Evolutionary conservation across 805 yeast species (phyloP).

Genomic region (Kuraishia capsulata): DNA sequence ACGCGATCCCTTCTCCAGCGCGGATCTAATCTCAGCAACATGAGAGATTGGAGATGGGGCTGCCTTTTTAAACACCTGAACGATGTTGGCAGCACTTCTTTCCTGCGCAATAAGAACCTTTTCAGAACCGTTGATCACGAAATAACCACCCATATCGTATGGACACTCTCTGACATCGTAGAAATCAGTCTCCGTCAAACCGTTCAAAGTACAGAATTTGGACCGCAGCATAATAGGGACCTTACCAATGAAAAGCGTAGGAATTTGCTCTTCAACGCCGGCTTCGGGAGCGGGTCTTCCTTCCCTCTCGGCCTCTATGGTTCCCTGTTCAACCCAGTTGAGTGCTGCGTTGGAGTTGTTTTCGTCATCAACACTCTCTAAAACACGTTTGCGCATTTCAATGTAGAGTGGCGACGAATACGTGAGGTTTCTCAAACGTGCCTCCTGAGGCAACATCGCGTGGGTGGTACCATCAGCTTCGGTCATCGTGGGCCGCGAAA

Average conservation of each 20-base stretch:
- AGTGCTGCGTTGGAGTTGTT: constrained; percentile 41
- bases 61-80: constrained; percentile 95
- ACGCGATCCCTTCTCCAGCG: constrained; percentile 94
- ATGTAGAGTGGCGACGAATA: constrained; percentile 95
- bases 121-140: constrained; percentile 96
- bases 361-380: constrained; percentile 71
- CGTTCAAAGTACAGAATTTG: constrained; percentile 88
- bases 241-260: constrained; percentile 85
- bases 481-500: constrained; percentile 95
- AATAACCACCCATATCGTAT: constrained; percentile 99
- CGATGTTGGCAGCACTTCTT: constrained; percentile 96
- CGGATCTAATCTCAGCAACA: constrained; percentile 94
- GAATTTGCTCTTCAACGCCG: constrained; percentile 53
- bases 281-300: constrained; percentile 32
- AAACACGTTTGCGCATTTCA: constrained; percentile 86
- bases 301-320: constrained; percentile 30
- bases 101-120: constrained; percentile 98
- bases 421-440: constrained; percentile 90
- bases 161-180: constrained; percentile 98
- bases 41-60: constrained; percentile 96
- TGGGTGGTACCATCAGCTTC: constrained; percentile 99
- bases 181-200: constrained; percentile 83
- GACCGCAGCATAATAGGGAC: constrained; percentile 98
- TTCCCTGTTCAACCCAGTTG: constrained; percentile 49
- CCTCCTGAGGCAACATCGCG: constrained; percentile 97